Evolutionary conservation across 768 basidiomycete genomes (phyloP), one percentile per base, ranked within the genome.

Genomic region (Leccinum rimulosum): DNA sequence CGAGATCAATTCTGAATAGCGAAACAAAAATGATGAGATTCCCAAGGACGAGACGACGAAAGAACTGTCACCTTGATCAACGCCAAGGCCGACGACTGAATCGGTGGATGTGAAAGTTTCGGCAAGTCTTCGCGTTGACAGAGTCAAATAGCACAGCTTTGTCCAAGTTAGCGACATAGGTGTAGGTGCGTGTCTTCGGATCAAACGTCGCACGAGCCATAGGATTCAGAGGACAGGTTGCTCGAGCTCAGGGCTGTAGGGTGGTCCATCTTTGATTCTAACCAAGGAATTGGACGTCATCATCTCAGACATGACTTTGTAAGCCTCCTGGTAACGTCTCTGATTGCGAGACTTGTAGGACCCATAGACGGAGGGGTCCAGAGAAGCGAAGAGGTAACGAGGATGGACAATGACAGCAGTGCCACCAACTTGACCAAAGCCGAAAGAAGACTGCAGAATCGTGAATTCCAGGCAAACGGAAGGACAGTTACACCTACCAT

Each of bases 381-480:
- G 77, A 10, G 89, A 81, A 43, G 89, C 96, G 63, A 95, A 86
- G 62, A 97, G 82, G 77, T 92, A 93, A 64, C 93, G 89, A 61
- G 97, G 95, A 72, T 98, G 88, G 52, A 98, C 70, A 67, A 98
- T 79, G 63, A 95, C 82, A 48, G 88, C 91, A 57, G 86, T 91
- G 56, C 97, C 97, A 55, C 97, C 97, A 61, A 98, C 96, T 83
- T 98, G 97, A 67, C 97, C 95, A 79, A 98, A 98, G 63, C 97
- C 96, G 75, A 96, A 96, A 14, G 93, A 95, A 1, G 93, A 95
- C 87, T 93, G 63, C 27, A 54, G 45, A 50, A 50, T 4, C 7
- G 9, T 68, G 12, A 64, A 53, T 38, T 30, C 1, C 2, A 2
- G 4, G 28, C 3, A 31, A 17, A 55, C 28, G 9, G 43, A 19